Evolutionary conservation across 2,329 filamentous ascomycete genomes (phyloP).

Genomic region (Zymoseptoria pseudotritici): DNA sequence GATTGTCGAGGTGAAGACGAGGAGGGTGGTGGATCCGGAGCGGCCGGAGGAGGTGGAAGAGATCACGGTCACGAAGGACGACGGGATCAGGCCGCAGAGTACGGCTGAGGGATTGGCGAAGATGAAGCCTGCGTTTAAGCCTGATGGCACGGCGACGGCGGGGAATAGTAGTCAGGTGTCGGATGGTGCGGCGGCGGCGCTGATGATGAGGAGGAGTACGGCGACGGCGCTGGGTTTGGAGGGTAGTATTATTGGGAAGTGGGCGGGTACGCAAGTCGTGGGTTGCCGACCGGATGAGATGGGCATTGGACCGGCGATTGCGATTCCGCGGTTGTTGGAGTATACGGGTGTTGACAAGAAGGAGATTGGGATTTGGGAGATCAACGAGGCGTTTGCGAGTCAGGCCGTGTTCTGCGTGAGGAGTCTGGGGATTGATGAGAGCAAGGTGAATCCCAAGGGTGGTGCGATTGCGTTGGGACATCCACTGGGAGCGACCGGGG

Average conservation of each 20-base stretch:
- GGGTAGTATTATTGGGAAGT: conserved; percentile 69
- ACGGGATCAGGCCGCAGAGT: conserved; percentile 67
- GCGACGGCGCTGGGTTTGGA: conserved; percentile 65
- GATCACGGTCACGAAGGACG: conserved; percentile 67
- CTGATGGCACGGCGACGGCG: conserved; percentile 69
- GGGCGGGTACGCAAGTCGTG: conserved; percentile 65
- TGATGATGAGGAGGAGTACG: conserved; percentile 78
- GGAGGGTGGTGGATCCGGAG: conserved; percentile 58
- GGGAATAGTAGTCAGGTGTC: conserved; percentile 81
- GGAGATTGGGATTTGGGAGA: conserved; percentile 82
- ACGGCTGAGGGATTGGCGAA: conserved; percentile 63
- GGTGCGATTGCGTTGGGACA: conserved; percentile 93
- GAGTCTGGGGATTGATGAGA: conserved; percentile 59
- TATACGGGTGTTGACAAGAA: conserved; percentile 57
- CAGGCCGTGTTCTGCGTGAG: conserved; percentile 65
- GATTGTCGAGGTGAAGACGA: conserved; percentile 71
- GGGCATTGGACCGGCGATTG: conserved; percentile 81
- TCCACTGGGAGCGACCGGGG: conserved; percentile 81
- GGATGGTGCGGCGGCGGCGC: conserved; percentile 75
- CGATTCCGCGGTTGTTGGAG: conserved; percentile 72
- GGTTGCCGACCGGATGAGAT: conserved; percentile 88
- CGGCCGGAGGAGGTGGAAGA: conserved; percentile 42
- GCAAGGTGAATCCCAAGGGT: conserved; percentile 81
- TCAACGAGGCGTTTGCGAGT: conserved; percentile 73
- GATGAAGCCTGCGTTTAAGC: conserved; percentile 79